These are phyloP conservation scores for Parastagonospora nodorum DNA, from an alignment of 2,329 filamentous ascomycete species.

Conservation along the genomic window DNA sequence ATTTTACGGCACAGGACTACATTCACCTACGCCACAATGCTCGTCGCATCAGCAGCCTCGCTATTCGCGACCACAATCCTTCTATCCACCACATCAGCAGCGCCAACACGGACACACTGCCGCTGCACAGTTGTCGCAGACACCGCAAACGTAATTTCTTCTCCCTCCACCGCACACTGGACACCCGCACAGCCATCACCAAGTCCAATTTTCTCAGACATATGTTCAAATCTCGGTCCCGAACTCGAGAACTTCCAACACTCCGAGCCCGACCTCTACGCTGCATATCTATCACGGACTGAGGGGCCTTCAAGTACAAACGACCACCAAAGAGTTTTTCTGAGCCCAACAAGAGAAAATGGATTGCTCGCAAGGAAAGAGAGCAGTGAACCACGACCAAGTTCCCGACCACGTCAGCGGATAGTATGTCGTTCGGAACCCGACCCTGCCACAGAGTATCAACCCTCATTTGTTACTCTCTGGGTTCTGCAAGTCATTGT, in stretches of 20 bases:
- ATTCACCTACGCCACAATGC: slow-evolving; percentile 10
- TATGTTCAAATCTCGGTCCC: slow-evolving; percentile 30
- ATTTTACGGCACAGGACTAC: not conserved
- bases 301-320: slow-evolving; percentile 8
- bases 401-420: slow-evolving; percentile 9
- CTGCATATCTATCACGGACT: slow-evolving; percentile 21
- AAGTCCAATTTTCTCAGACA: slow-evolving; percentile 14
- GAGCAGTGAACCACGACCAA: slow-evolving; percentile 5
- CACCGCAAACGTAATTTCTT: slow-evolving; percentile 14
- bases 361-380: slow-evolving; percentile 2
- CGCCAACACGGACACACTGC: slow-evolving; percentile 34
- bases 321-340: slow-evolving; percentile 20
- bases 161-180: slow-evolving; percentile 27
- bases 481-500: slow-evolving; percentile 34
- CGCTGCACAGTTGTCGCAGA: slow-evolving; percentile 32
- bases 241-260: slow-evolving; percentile 33
- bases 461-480: slow-evolving; percentile 29
- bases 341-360: slow-evolving; percentile 17
- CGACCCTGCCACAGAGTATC: slow-evolving; percentile 23
- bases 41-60: slow-evolving; percentile 13
- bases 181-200: slow-evolving; percentile 21
- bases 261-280: slow-evolving; percentile 32
- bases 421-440: slow-evolving; percentile 31
- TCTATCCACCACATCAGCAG: slow-evolving; percentile 23
- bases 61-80: slow-evolving; percentile 14